phyloP scores from a whole-genome alignment of 164 flowering plant species.

The Umbilicus rupestris region DNA sequence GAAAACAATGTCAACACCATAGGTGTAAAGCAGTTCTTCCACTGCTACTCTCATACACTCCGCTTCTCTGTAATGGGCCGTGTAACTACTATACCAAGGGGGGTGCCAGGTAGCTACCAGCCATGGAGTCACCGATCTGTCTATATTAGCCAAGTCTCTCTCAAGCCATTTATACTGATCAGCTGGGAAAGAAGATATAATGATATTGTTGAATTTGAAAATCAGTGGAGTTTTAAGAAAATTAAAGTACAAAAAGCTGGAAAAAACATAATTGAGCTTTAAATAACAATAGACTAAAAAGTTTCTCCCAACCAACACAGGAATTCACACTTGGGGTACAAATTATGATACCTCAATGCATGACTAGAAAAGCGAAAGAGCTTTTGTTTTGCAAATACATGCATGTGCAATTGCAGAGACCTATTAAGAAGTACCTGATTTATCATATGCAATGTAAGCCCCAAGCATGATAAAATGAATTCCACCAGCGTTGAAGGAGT shows the following conservation, averaged over 20 bases:
- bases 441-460: slow-evolving; percentile 55
- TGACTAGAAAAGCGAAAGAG: too few relatives aligned
- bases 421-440: slow-evolving; percentile 44
- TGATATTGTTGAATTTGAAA: neutral
- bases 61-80: slow-evolving; percentile 80
- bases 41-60: slow-evolving; percentile 87
- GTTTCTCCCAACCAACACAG: too few relatives aligned
- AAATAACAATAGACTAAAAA: neutral
- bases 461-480: slow-evolving; percentile 91
- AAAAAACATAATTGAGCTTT: neutral
- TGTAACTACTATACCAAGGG: slow-evolving; percentile 87
- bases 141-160: slow-evolving; percentile 56
- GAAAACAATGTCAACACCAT: slow-evolving; percentile 79
- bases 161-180: slow-evolving; percentile 81
- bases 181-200: slow-evolving; percentile 24
- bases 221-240: neutral
- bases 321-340: too few relatives aligned
- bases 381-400: too few relatives aligned
- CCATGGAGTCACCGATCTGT: slow-evolving; percentile 89
- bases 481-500: slow-evolving; percentile 94
- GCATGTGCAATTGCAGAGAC: too few relatives aligned
- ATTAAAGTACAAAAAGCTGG: neutral
- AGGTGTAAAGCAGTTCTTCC: slow-evolving; percentile 71
- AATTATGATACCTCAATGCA: too few relatives aligned
- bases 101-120: slow-evolving; percentile 81